Evolutionary conservation across 768 basidiomycete genomes (phyloP).

Genomic region (Zangia roseola): DNA sequence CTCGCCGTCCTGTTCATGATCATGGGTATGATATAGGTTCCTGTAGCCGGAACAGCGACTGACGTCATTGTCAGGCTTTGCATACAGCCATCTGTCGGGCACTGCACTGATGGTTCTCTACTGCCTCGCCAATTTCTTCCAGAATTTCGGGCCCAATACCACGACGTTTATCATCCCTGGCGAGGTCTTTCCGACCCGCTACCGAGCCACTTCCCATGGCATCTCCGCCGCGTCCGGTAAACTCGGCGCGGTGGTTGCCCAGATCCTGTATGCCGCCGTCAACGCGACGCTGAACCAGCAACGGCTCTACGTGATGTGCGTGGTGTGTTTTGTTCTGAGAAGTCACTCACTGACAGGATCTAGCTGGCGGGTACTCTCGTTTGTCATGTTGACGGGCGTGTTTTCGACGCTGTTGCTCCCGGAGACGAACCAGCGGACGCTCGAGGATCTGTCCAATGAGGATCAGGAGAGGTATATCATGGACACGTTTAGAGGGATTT

Average conservation of each 20-base stretch:
- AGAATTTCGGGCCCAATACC: slow-evolving; percentile 31
- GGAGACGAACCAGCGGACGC: slow-evolving; percentile 61
- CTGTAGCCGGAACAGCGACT: background rate
- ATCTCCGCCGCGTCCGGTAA: slow-evolving; percentile 82
- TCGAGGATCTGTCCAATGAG: slow-evolving; percentile 75
- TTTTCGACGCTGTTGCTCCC: slow-evolving; percentile 74
- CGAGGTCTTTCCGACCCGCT: slow-evolving; percentile 82
- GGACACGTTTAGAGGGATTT: too few relatives aligned
- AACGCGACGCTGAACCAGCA: too few relatives aligned
- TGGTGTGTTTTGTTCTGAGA: too few relatives aligned
- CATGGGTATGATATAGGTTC: slow-evolving; percentile 47
- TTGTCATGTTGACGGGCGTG: slow-evolving; percentile 81
- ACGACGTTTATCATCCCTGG: slow-evolving; percentile 80
- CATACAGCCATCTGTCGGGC: slow-evolving; percentile 45
- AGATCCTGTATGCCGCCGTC: slow-evolving; percentile 37
- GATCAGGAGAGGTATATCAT: background rate
- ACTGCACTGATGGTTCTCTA: slow-evolving; percentile 68
- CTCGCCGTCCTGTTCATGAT: slow-evolving; percentile 63
- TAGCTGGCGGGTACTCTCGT: slow-evolving; percentile 62
- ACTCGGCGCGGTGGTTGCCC: slow-evolving; percentile 74
- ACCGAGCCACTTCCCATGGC: slow-evolving; percentile 79
- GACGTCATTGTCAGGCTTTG: slow-evolving; percentile 49
- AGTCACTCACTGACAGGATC: background rate
- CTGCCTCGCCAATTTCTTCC: slow-evolving; percentile 83
- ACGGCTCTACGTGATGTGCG: too few relatives aligned